These are phyloP conservation scores for Aspergillus sp. DNA, from an alignment of 2,329 filamentous ascomycete species.

Conservation along the genomic window DNA sequence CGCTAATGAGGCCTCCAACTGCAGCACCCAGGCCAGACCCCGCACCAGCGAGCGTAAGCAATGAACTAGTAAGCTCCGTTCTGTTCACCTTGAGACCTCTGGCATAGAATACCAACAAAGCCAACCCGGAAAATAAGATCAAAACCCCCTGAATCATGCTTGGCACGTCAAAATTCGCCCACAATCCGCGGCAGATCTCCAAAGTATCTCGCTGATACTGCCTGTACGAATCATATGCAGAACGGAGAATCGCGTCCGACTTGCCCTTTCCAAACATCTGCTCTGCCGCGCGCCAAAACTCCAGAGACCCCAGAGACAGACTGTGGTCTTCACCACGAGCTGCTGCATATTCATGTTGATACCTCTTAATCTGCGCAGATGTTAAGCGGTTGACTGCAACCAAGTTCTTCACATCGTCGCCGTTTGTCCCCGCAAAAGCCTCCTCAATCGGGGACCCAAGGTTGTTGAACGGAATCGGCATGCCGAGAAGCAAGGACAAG, in stretches of 20 bases:
- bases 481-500: slow-evolving; percentile 74
- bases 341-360: slow-evolving; percentile 74
- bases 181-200: slow-evolving; percentile 70
- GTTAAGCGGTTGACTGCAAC: slow-evolving; percentile 69
- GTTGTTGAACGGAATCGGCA: slow-evolving; percentile 95
- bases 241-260: slow-evolving; percentile 33
- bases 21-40: slow-evolving; percentile 42
- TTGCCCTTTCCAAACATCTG: slow-evolving; percentile 37
- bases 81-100: slow-evolving; percentile 49
- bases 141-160: slow-evolving; percentile 76
- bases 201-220: slow-evolving; percentile 75
- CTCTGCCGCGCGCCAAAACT: slow-evolving; percentile 56
- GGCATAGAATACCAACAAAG: slow-evolving; percentile 67
- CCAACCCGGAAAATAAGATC: slow-evolving; percentile 62
- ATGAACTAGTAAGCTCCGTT: slow-evolving; percentile 46
- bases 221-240: slow-evolving; percentile 53
- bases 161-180: slow-evolving; percentile 84
- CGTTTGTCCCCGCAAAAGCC: slow-evolving; percentile 68
- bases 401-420: slow-evolving; percentile 68
- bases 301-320: slow-evolving; percentile 48
- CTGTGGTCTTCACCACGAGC: slow-evolving; percentile 62
- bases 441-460: slow-evolving; percentile 89
- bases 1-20: slow-evolving; percentile 18
- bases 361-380: slow-evolving; percentile 79
- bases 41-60: slow-evolving; percentile 46